Base-by-base conservation (phyloP, 805 yeast species). In the Wickerhamiella brachini region DNA sequence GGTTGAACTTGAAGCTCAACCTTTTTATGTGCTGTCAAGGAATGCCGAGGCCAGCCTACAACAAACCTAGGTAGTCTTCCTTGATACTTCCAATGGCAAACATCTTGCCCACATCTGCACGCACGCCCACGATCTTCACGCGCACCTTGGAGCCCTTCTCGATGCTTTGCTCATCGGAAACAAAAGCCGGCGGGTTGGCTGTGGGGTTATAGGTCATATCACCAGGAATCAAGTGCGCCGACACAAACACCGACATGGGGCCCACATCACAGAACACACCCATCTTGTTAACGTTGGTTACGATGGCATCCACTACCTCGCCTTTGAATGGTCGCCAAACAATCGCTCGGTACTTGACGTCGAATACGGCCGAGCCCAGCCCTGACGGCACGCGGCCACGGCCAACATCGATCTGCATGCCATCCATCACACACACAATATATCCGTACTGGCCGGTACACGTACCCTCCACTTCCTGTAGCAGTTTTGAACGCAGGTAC, bases 301-400 rank as follows among this genome's bases (percentile, higher is more conserved):
- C 97, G 22, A 90, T 81, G 5, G 94, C 98, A 67, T 93, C 98
- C 23, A 93, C 97, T 7, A 93, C 98, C 68, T 93, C 98, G 37
- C 97, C 98, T 69, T 93, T 93, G 71, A 93, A 93, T 4, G 98
- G 98, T 63, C 90, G 85, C 94, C 96, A 93, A 34, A 93, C 97
- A 49, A 93, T 89, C 0, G 98, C 98, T 59, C 95, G 74, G 66
- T 93, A 93, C 67, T 87, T 86, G 50, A 93, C 97, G 60, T 87
- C 95, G 62, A 93, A 93, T 68, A 88, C 97, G 0, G 98, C 97
- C 61, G 88, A 81, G 1, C 98, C 98, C 52, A 82, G 80, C 22
- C 89, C 82, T 2, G 97, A 95, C 44, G 93, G 76, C 56, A 93
- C 85, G 59, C 85, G 74, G 18, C 98, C 98, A 59, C 87, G 83